Conservation (phyloP, 306 rosid species). For the Cicer pinnatifidum region DNA sequence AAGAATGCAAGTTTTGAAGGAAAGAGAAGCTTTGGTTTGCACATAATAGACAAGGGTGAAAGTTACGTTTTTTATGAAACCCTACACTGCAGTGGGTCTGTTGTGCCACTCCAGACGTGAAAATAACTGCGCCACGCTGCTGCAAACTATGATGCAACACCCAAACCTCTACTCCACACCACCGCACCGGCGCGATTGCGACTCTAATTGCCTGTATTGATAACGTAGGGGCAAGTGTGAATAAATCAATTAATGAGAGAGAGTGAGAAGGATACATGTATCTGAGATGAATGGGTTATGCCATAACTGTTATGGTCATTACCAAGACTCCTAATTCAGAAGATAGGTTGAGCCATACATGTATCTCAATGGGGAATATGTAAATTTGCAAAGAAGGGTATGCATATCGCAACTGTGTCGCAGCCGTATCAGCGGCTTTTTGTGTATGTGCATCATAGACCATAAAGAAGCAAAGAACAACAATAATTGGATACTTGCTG, state of each 20-base stretch:
- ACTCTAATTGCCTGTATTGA: too few species aligned
- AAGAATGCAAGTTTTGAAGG: too few species aligned
- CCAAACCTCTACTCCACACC: too few species aligned
- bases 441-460: background rate
- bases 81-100: too few species aligned
- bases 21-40: too few species aligned
- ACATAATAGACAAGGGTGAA: too few species aligned
- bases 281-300: constrained; percentile 1
- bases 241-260: background rate
- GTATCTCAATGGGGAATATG: constrained; percentile 1
- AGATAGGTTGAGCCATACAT: background rate
- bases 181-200: too few species aligned
- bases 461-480: constrained; percentile 13
- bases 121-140: too few species aligned
- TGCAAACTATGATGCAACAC: too few species aligned
- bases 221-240: background rate
- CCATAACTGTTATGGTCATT: background rate
- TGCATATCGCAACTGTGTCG: background rate
- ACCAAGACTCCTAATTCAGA: background rate
- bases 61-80: too few species aligned
- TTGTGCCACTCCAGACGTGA: too few species aligned
- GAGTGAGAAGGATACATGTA: background rate
- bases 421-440: background rate
- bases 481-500: background rate
- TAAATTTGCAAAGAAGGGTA: background rate